Conservation (phyloP, 257 asterid species). For the Fraxinus excelsior region DNA sequence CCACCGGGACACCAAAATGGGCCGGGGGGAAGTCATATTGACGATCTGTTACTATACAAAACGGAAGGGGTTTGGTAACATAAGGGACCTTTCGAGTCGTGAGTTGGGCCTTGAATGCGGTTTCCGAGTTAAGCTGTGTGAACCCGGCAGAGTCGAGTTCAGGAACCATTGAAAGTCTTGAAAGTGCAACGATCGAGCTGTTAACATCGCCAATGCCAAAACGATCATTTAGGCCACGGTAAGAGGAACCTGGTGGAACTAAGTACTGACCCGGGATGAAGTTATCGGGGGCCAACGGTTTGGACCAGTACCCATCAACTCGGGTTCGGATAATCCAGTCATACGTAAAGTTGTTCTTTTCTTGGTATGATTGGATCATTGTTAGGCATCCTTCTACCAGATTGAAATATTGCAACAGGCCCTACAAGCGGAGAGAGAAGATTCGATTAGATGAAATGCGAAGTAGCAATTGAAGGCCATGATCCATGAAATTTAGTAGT, state of each 20-base stretch:
- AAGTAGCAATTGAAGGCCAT: no score
- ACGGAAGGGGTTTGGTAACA: slow-evolving; percentile 53
- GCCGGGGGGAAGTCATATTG: slow-evolving; percentile 62
- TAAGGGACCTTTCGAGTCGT: slow-evolving; percentile 44
- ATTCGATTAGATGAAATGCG: no score
- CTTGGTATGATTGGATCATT: slow-evolving; percentile 64
- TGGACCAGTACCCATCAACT: slow-evolving; percentile 92
- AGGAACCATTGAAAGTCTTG: slow-evolving; percentile 72
- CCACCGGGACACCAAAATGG: slow-evolving; percentile 77
- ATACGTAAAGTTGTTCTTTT: slow-evolving; percentile 70
- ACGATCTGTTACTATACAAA: slow-evolving; percentile 83
- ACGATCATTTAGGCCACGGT: slow-evolving; percentile 82
- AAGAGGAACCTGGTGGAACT: slow-evolving; percentile 89
- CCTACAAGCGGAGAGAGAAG: slow-evolving; percentile 39
- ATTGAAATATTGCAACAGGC: slow-evolving; percentile 80
- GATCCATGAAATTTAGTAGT: no score
- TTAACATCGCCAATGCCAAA: slow-evolving; percentile 82
- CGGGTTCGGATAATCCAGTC: slow-evolving; percentile 92
- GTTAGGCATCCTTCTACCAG: slow-evolving; percentile 89
- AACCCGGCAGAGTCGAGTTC: slow-evolving; percentile 60
- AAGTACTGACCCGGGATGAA: slow-evolving; percentile 70
- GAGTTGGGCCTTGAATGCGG: slow-evolving; percentile 83
- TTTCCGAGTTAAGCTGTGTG: slow-evolving; percentile 77
- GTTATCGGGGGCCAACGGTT: slow-evolving; percentile 47
- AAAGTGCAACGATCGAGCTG: slow-evolving; percentile 80